A percentile compares a stretch with the other conserved stretches of the same genome.
Conservation (phyloP, 345 rosid genomes). For the Ricinus communis region DNA sequence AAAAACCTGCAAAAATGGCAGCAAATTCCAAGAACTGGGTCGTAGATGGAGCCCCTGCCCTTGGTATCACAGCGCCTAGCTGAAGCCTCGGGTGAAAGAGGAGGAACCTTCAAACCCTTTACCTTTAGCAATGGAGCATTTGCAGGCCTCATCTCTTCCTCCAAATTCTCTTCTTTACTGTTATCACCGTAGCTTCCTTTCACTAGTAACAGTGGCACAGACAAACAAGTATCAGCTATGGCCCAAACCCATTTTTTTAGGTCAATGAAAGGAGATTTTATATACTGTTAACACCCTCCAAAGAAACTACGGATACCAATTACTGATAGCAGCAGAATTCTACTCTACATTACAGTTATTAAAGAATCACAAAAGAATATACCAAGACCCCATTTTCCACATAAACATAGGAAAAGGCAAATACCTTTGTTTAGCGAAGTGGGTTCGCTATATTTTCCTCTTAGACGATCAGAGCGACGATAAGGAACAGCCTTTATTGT, state of each 20-base stretch:
- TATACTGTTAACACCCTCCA: too few species aligned
- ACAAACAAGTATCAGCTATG: background rate
- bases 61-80: constrained; percentile 38
- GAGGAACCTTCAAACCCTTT: background rate
- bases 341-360: too few species aligned
- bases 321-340: too few species aligned
- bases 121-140: constrained; percentile 19
- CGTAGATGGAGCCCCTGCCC: constrained; percentile 35
- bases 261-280: too few species aligned
- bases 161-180: constrained; percentile 9
- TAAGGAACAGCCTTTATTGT: background rate
- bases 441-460: background rate
- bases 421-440: background rate
- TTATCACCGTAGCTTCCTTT: background rate
- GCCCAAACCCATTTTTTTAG: background rate
- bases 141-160: constrained; percentile 17
- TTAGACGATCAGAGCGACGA: constrained; percentile 27
- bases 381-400: background rate
- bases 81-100: constrained; percentile 36
- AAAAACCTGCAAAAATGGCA: constrained; percentile 53
- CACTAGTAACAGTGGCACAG: background rate
- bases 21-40: constrained; percentile 42
- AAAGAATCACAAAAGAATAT: too few species aligned
- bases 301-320: too few species aligned
- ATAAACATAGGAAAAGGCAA: background rate